Conservation (phyloP, 1,284 basidiomycete species). For the Stygiomarasmius scandens region DNA sequence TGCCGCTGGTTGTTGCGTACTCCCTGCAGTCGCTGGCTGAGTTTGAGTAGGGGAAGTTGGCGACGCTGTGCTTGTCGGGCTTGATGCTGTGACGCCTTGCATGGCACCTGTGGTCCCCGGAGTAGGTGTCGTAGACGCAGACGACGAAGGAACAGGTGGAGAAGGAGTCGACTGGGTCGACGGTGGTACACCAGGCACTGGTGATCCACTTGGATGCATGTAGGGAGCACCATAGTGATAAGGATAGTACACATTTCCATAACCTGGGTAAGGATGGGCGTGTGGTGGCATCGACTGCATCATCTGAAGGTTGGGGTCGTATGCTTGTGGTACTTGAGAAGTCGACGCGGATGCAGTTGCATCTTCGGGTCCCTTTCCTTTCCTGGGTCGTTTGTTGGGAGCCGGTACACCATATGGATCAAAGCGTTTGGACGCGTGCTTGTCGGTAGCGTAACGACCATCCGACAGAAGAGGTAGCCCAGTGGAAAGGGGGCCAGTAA, state of each 20-base stretch:
- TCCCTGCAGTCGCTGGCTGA: background rate
- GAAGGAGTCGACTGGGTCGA: background rate
- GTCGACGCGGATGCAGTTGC: background rate
- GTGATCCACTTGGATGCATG: background rate
- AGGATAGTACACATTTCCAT: background rate
- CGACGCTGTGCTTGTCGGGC: background rate
- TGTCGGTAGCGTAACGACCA: conserved; percentile 34
- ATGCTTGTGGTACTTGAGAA: background rate
- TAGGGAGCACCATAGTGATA: background rate
- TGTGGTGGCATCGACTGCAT: too few relatives aligned
- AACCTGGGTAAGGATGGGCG: too few relatives aligned
- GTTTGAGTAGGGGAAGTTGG: too few relatives aligned
- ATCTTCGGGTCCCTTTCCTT: conserved; percentile 26
- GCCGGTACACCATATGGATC: conserved; percentile 46
- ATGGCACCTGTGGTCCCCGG: background rate
- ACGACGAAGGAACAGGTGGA: background rate
- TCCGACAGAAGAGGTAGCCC: conserved; percentile 57
- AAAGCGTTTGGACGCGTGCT: conserved; percentile 49
- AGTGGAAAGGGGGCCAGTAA: conserved; percentile 51
- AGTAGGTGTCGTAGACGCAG: background rate
- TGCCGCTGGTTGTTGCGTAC: background rate
- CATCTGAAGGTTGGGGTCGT: too few relatives aligned
- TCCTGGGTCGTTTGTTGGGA: conserved; percentile 35
- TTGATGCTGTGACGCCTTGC: too few relatives aligned
- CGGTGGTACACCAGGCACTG: background rate